Evolutionary conservation across 2,329 filamentous ascomycete genomes (phyloP), one percentile per base, ranked within the genome.

Genomic region (Onygenales sp.): DNA sequence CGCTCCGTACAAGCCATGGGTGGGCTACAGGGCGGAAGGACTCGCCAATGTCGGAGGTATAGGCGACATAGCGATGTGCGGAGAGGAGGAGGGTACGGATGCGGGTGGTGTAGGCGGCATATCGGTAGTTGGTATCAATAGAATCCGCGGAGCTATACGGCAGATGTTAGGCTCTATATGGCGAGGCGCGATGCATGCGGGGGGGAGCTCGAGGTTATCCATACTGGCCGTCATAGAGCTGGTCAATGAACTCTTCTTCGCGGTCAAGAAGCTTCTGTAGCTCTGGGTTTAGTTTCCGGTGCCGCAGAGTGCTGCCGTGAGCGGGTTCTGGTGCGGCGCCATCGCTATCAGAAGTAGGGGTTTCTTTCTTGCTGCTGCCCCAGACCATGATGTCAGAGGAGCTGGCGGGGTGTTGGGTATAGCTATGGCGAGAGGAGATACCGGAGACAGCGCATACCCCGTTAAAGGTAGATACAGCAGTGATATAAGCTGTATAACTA

Each of bases 41-140:
- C 71, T 98, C 93, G 67, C 93, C 93, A 59, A 98, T 92, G 64
- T 97, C 92, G 17, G 86, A 91, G 0, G 93, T 97, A 69, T 98
- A 98, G 54, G 93, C 93, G 48, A 98, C 90, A 66, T 98, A 98
- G 64, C 93, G 85, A 65, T 97, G 93, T 3, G 91, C 91, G 13
- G 87, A 89, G 61, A 91, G 76, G 64, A 98, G 83, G 60, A 97
- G 87, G 7, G 91, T 95, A 57, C 89, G 84, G 58, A 93, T 75
- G 48, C 93, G 85, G 56, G 85, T 83, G 47, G 89, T 89, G 72
- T 98, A 98, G 61, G 87, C 93, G 54, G 91, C 92, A 73, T 97
- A 98, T 64, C 93, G 87, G 64, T 95, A 75, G 61, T 83, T 85
- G 61, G 84, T 87, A 52, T 96, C 89, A 55, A 89, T 96, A 5